A percentile compares a stretch with the other conserved stretches of the same genome.
Conservation (phyloP, 805 yeast genomes). For the Wickerhamomyces canadensis region DNA sequence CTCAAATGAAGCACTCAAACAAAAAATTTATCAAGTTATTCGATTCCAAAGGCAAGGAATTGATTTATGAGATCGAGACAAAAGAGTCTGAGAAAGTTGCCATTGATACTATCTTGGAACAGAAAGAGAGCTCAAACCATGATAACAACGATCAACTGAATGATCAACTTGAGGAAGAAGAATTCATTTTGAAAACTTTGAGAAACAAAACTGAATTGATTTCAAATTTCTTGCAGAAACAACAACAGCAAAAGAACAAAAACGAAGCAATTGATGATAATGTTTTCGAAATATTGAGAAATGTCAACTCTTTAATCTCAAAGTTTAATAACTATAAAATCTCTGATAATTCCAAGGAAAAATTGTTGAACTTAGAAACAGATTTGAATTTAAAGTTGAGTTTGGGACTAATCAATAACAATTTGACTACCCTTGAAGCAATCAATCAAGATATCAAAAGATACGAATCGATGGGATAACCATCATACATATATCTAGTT, state of each 20-base stretch:
- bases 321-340: conserved; percentile 18
- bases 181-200: conserved; percentile 5
- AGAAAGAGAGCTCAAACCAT: conserved; percentile 6
- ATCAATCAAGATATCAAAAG: neutral
- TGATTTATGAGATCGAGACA: conserved; percentile 7
- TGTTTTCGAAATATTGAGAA: conserved; percentile 9
- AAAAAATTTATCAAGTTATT: conserved; percentile 4
- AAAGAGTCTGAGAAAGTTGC: conserved; percentile 12
- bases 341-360: conserved; percentile 10
- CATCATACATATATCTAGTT: too few species aligned
- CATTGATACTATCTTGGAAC: conserved; percentile 7
- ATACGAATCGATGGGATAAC: neutral
- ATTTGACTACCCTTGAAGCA: conserved; percentile 6
- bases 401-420: conserved; percentile 15
- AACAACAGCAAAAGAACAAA: too few species aligned
- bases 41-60: conserved; percentile 2
- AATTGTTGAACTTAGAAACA: conserved; percentile 17
- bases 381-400: conserved; percentile 16
- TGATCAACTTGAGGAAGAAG: conserved; percentile 8
- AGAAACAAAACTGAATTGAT: conserved; percentile 3
- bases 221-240: neutral
- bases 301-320: conserved; percentile 15
- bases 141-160: conserved; percentile 4
- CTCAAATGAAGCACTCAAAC: conserved; percentile 6
- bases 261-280: too few species aligned